Evolutionary conservation across 2,329 filamentous ascomycete species (phyloP).

Genomic region (Talaromyces sp.): DNA sequence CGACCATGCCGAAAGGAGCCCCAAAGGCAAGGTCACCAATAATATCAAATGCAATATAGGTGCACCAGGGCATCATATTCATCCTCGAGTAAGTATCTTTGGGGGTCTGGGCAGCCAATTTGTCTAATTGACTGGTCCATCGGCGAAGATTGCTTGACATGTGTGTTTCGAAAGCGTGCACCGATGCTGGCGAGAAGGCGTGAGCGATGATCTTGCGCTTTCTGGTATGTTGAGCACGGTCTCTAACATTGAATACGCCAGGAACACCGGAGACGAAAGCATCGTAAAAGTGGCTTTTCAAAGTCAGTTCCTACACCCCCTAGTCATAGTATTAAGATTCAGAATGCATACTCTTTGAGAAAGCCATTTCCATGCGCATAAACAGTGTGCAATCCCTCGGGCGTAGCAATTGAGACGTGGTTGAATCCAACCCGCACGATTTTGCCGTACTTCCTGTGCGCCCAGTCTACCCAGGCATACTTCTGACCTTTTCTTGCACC

Average conservation of each 20-base stretch:
- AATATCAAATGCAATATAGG: constrained; percentile 22
- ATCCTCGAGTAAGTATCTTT: constrained; percentile 10
- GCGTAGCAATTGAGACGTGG: constrained; percentile 26
- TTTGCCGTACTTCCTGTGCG: constrained; percentile 31
- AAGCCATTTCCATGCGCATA: constrained; percentile 34
- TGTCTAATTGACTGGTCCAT: constrained; percentile 23
- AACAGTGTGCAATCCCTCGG: constrained; percentile 19
- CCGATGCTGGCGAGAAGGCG: constrained; percentile 32
- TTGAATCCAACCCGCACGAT: constrained; percentile 25
- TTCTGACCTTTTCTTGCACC: constrained; percentile 22
- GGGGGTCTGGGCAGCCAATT: constrained; percentile 9
- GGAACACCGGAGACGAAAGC: constrained; percentile 33
- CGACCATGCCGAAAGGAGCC: constrained; percentile 24
- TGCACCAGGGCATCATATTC: constrained; percentile 23
- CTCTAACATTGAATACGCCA: constrained; percentile 34
- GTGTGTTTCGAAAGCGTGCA: constrained; percentile 31
- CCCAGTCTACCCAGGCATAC: constrained; percentile 41
- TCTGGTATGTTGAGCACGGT: constrained; percentile 32
- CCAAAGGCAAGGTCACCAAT: constrained; percentile 22
- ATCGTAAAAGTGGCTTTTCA: constrained; percentile 29
- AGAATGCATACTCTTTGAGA: constrained; percentile 23
- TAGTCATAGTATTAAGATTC: constrained; percentile 2
- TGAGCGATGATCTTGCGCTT: constrained; percentile 37
- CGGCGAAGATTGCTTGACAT: constrained; percentile 28
- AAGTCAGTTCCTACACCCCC: background rate